Evolutionary conservation across 805 yeast genomes (phyloP).

Genomic region (Wickerhamiella musiphila): DNA sequence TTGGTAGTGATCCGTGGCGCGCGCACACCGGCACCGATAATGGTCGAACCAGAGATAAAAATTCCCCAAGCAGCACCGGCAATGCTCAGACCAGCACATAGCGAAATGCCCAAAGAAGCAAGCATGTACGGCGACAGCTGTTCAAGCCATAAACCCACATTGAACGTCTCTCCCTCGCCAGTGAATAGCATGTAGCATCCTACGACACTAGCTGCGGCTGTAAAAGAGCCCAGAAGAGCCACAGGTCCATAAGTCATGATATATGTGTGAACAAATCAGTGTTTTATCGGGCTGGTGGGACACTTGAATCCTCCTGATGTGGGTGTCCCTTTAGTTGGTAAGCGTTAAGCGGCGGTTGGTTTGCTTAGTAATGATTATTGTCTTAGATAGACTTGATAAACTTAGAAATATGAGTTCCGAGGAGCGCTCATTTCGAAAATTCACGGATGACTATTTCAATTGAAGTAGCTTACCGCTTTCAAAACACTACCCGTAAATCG

Average conservation of each 20-base stretch:
- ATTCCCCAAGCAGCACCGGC: constrained; percentile 99
- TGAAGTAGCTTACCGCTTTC: too few species aligned
- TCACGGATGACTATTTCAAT: too few species aligned
- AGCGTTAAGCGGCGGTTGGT: too few species aligned
- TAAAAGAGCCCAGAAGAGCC: constrained; percentile 4
- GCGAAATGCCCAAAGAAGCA: constrained; percentile 80
- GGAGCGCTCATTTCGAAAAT: too few species aligned
- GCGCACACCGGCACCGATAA: constrained; percentile 94
- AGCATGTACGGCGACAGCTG: constrained; percentile 90
- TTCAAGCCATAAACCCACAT: constrained; percentile 74
- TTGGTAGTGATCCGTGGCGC: constrained; percentile 96
- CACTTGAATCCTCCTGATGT: too few species aligned
- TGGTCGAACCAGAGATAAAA: constrained; percentile 84
- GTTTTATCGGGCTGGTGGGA: too few species aligned
- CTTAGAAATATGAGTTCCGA: too few species aligned
- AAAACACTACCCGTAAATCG: too few species aligned
- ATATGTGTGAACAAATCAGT: too few species aligned
- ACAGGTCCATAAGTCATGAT: not conserved
- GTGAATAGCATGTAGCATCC: constrained; percentile 40
- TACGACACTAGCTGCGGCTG: constrained; percentile 9
- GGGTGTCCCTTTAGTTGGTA: too few species aligned
- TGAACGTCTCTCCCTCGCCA: constrained; percentile 81
- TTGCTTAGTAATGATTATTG: too few species aligned
- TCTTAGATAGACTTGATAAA: too few species aligned
- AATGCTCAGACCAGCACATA: constrained; percentile 86